Evolutionary conservation across 75 land plant genomes (phyloP).

Genomic region (Cupressus sempervirens): DNA sequence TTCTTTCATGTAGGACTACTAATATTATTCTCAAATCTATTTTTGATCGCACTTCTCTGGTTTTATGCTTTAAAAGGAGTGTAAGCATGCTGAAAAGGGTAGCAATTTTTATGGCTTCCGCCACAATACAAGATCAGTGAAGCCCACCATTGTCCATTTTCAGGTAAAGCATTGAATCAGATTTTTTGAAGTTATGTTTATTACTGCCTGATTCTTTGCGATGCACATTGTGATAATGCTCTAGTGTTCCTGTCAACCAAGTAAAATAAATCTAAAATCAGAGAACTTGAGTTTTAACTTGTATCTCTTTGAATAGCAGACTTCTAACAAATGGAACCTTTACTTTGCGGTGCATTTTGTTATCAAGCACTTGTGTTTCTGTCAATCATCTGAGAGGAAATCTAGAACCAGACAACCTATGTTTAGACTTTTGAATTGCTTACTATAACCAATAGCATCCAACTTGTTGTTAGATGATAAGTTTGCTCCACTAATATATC

Average conservation of each 20-base stretch:
- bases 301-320: background rate
- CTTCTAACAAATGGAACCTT: background rate
- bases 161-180: conserved; percentile 57
- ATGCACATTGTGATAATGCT: background rate
- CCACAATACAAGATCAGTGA: conserved; percentile 86
- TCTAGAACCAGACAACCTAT: background rate
- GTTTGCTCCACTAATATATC: background rate
- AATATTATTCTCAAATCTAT: background rate
- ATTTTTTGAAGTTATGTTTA: background rate
- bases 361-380: background rate
- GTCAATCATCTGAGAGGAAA: background rate
- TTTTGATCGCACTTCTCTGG: background rate
- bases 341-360: background rate
- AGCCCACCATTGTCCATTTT: conserved; percentile 92
- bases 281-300: background rate
- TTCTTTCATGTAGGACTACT: background rate
- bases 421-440: background rate
- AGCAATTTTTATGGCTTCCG: conserved; percentile 78
- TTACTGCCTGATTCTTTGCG: background rate
- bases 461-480: background rate
- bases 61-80: conserved; percentile 49
- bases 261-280: background rate
- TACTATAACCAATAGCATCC: background rate
- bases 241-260: background rate
- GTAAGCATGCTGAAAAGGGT: conserved; percentile 59